phyloP scores from a whole-genome alignment of 2,329 filamentous ascomycete genomes.

The Aspergillus pseudoterreus region DNA sequence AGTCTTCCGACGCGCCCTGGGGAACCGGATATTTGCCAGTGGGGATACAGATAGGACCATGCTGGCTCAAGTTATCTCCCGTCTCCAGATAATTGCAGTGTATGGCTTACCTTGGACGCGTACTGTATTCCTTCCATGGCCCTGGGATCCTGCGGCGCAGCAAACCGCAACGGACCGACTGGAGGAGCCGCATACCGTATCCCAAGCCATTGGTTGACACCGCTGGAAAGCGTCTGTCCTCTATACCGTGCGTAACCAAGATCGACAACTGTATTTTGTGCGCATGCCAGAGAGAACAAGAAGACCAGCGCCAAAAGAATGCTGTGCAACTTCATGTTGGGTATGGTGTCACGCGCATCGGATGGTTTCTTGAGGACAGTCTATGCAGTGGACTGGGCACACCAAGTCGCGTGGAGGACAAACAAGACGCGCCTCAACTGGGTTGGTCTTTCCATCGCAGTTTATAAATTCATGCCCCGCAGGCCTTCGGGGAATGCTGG shows the following conservation, averaged over 20 bases:
- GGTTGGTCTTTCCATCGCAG: too few relatives aligned
- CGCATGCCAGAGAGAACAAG: conserved; percentile 18
- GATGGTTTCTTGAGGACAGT: too few relatives aligned
- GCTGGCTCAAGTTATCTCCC: conserved; percentile 18
- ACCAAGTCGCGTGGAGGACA: too few relatives aligned
- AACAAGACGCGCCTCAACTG: too few relatives aligned
- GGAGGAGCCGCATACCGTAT: conserved; percentile 72
- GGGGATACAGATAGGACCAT: conserved; percentile 59
- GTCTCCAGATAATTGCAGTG: neutral
- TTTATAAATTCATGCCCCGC: too few relatives aligned
- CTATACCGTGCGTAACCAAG: conserved; percentile 65
- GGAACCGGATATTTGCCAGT: conserved; percentile 62
- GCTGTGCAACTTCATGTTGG: conserved; percentile 2
- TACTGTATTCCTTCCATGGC: conserved; percentile 44
- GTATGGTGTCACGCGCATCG: too few relatives aligned
- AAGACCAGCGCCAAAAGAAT: conserved; percentile 9
- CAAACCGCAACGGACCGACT: conserved; percentile 62
- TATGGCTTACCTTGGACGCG: conserved; percentile 50
- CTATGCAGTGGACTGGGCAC: too few relatives aligned
- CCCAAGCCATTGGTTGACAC: conserved; percentile 68
- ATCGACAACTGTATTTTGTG: conserved; percentile 47
- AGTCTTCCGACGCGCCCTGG: conserved; percentile 44
- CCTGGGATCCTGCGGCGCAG: conserved; percentile 61
- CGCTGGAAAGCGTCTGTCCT: conserved; percentile 53
- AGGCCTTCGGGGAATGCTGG: too few relatives aligned